Evolutionary conservation across 2,329 filamentous ascomycete genomes (phyloP).

Genomic region (Arthrobotrys musiformis): DNA sequence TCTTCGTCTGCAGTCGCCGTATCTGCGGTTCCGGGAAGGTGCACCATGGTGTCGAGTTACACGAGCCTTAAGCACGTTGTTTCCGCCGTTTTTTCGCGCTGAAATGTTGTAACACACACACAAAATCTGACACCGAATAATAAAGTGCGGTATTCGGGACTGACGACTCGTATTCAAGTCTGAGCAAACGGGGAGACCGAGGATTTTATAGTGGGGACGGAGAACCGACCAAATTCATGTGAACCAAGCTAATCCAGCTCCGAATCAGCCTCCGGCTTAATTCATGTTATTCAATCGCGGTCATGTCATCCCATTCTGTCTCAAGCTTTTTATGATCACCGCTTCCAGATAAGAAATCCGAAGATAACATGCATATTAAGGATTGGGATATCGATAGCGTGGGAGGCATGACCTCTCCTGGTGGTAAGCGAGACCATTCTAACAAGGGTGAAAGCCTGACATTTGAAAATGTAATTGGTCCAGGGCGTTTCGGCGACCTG

Average conservation of each 20-base stretch:
- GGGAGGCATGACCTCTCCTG: constrained; percentile 26
- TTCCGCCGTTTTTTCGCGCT: constrained; percentile 17
- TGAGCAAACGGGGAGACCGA: constrained; percentile 19
- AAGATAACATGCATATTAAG: constrained; percentile 36
- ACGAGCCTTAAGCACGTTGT: constrained; percentile 18
- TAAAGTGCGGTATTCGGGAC: not conserved
- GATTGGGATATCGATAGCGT: constrained; percentile 17
- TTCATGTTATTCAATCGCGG: constrained; percentile 10
- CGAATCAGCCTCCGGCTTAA: constrained; percentile 20
- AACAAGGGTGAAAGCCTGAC: not conserved
- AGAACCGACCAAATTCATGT: not conserved
- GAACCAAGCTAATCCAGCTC: constrained; percentile 18
- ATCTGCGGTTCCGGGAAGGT: constrained; percentile 34
- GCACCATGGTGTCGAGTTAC: constrained; percentile 37
- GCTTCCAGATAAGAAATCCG: constrained; percentile 43
- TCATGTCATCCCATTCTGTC: constrained; percentile 23
- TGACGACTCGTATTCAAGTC: constrained; percentile 23
- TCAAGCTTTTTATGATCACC: constrained; percentile 17
- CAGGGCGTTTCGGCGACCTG: constrained; percentile 42
- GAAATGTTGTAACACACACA: not conserved
- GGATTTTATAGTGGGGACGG: constrained; percentile 25
- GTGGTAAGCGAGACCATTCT: constrained; percentile 35
- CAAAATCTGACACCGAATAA: not conserved
- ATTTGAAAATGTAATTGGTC: constrained; percentile 20
- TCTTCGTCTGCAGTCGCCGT: constrained; percentile 65